These are phyloP conservation scores for Ensete ventricosum DNA, from an alignment of 176 grass and related monocot genomes.

Conservation along the genomic window DNA sequence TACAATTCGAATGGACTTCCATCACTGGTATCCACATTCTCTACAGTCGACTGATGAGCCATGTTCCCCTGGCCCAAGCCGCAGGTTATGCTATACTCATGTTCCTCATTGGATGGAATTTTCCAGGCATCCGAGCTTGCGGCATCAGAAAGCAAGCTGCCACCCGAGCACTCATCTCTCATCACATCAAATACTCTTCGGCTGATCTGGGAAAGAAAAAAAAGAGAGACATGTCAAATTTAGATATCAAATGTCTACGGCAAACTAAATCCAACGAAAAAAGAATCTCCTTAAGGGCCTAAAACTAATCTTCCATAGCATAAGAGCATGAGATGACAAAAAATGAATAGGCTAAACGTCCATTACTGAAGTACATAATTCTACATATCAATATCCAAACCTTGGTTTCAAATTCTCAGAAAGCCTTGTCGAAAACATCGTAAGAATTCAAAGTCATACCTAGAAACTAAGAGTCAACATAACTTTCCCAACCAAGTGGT, in stretches of 20 bases:
- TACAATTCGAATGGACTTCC: slow-evolving; percentile 73
- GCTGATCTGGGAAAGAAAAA: slow-evolving; percentile 60
- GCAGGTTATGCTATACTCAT: slow-evolving; percentile 4
- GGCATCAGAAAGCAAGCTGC: not conserved
- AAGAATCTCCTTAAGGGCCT: not conserved
- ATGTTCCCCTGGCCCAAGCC: slow-evolving; percentile 4
- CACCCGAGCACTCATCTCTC: slow-evolving; percentile 39
- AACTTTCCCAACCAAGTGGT: too few species aligned
- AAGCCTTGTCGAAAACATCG: not conserved
- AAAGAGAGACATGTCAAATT: not conserved
- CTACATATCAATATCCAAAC: not conserved
- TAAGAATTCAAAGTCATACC: not conserved
- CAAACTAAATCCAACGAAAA: not conserved
- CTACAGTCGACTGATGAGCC: slow-evolving; percentile 19
- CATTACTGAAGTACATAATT: not conserved
- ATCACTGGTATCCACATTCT: slow-evolving; percentile 23
- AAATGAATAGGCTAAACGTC: not conserved
- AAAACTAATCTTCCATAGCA: not conserved
- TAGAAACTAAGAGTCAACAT: not conserved
- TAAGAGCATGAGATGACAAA: not conserved
- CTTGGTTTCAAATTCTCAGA: not conserved
- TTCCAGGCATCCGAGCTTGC: slow-evolving; percentile 23
- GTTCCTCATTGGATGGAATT: slow-evolving; percentile 19
- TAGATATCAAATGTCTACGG: not conserved
- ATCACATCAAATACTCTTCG: slow-evolving; percentile 79